Percentiles rank a stretch among this genome's conserved stretches.
phyloP scores from a whole-genome alignment of 495 filamentous ascomycete genomes.

The Parachaetomium inaequale region DNA sequence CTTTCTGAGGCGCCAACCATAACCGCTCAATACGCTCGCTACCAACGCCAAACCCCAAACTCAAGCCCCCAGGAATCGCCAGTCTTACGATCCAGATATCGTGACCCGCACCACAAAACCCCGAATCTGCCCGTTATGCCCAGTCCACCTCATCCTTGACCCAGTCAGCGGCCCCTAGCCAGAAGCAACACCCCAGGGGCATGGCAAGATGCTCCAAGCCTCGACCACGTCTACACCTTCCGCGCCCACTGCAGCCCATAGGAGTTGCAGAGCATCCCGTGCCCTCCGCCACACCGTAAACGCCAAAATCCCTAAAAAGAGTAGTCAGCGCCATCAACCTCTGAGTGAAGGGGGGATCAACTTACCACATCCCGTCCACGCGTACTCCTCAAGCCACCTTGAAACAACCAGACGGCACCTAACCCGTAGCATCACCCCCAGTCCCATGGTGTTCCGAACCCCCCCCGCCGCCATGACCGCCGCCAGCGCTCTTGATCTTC shows the following conservation, averaged over 20 bases:
- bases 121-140: no score
- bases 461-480: conserved; percentile 3
- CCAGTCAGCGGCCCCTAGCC: no score
- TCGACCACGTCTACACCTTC: no score
- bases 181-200: no score
- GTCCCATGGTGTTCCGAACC: neutral
- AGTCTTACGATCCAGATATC: no score
- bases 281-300: no score
- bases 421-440: neutral
- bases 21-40: neutral
- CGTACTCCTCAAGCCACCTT: neutral
- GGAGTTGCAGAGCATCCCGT: no score
- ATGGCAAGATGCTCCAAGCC: no score
- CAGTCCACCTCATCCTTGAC: no score
- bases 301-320: neutral
- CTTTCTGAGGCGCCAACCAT: neutral
- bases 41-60: neutral
- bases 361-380: neutral
- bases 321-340: neutral
- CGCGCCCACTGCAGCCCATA: no score
- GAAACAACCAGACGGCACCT: neutral
- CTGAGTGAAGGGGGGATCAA: neutral
- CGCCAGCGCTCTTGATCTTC: conserved; percentile 52
- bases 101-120: no score
- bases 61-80: no score